phyloP scores from a whole-genome alignment of 768 basidiomycete genomes.

The Termitomyces sp. region DNA sequence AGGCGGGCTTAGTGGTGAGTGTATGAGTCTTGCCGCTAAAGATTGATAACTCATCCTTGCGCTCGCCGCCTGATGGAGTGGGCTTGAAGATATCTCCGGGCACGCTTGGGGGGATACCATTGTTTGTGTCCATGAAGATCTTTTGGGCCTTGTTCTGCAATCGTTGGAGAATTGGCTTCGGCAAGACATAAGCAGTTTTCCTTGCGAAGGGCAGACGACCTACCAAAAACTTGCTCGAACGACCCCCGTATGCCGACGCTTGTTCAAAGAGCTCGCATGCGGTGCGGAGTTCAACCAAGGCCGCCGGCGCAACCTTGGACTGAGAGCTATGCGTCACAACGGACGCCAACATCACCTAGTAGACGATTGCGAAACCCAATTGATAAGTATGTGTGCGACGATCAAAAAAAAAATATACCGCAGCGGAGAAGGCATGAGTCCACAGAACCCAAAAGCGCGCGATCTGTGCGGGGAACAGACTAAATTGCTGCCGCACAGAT shows the following conservation, averaged over 20 bases:
- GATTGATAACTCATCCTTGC: conserved; percentile 67
- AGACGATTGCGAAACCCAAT: neutral
- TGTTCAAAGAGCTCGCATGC: conserved; percentile 62
- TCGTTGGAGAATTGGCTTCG: conserved; percentile 60
- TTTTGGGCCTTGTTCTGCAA: conserved; percentile 57
- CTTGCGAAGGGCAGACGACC: neutral
- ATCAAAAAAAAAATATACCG: conserved; percentile 33
- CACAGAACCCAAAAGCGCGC: conserved; percentile 68
- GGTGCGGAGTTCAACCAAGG: conserved; percentile 56
- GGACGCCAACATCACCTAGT: conserved; percentile 71
- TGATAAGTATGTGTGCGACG: neutral
- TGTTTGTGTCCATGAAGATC: conserved; percentile 41
- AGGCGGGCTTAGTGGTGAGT: conserved; percentile 38
- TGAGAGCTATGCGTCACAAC: conserved; percentile 66
- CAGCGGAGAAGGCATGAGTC: conserved; percentile 66
- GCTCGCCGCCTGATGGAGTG: conserved; percentile 34
- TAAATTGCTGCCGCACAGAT: conserved; percentile 43
- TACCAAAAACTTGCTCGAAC: conserved; percentile 64
- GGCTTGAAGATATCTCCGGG: conserved; percentile 58
- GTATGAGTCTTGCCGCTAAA: conserved; percentile 75
- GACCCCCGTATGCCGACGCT: conserved; percentile 58
- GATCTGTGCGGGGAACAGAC: conserved; percentile 49
- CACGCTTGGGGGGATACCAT: conserved; percentile 37
- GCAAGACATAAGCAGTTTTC: neutral
- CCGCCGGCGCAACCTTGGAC: conserved; percentile 67